A percentile compares a stretch with the other conserved stretches of the same genome.
phyloP scores from a whole-genome alignment of 2,329 filamentous ascomycete genomes.

The Fusarium temperatum region DNA sequence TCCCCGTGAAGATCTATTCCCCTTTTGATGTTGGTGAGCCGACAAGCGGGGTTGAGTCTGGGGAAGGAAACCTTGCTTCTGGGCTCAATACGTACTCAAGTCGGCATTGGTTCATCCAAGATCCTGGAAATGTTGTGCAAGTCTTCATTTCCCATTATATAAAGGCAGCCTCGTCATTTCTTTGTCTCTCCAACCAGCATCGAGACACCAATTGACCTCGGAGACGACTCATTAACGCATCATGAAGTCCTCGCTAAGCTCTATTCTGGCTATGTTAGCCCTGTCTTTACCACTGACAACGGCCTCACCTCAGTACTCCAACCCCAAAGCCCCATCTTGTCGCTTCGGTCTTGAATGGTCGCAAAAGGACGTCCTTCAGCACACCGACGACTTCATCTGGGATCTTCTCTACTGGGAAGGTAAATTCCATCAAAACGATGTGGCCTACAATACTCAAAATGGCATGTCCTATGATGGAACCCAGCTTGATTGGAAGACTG shows the following conservation, averaged over 20 bases:
- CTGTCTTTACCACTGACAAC: neutral
- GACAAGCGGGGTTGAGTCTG: constrained; percentile 16
- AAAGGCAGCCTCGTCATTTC: neutral
- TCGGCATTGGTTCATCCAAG: neutral
- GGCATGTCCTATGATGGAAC: constrained; percentile 55
- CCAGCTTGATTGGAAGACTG: constrained; percentile 50
- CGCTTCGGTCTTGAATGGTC: constrained; percentile 45
- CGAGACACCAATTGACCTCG: neutral
- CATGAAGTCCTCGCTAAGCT: constrained; percentile 18
- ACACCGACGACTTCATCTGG: constrained; percentile 46
- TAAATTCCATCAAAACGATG: constrained; percentile 53
- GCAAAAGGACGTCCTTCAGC: constrained; percentile 41
- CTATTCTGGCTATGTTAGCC: neutral
- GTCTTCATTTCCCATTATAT: constrained; percentile 4
- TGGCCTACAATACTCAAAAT: constrained; percentile 52
- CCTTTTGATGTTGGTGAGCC: neutral
- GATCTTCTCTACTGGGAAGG: constrained; percentile 55
- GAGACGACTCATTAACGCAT: neutral
- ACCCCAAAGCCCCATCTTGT: constrained; percentile 39
- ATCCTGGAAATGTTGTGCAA: neutral
- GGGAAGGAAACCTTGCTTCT: constrained; percentile 9
- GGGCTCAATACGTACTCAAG: neutral
- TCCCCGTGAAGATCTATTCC: constrained; percentile 27
- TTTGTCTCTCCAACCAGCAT: no score
- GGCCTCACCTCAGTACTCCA: neutral